Evolutionary conservation across 1,139 yeast genomes (phyloP).

Genomic region (Yamadazyma oceani): DNA sequence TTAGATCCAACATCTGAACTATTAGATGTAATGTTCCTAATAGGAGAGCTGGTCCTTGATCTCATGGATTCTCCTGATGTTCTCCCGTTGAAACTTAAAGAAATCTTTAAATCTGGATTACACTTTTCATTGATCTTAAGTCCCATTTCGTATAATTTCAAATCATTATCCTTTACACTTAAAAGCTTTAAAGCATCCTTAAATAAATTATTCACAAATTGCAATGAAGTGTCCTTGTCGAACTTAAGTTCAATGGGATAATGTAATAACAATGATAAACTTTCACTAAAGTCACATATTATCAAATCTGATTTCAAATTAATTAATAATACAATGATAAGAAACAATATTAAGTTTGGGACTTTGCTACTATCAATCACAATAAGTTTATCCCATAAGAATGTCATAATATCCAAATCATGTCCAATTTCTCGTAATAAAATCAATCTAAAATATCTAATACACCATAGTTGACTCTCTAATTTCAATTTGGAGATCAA

Average conservation of each 20-base stretch:
- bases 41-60: constrained; percentile 17
- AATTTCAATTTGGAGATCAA: constrained; percentile 48
- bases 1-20: neutral
- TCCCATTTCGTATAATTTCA: constrained; percentile 44
- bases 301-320: constrained; percentile 50
- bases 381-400: constrained; percentile 60
- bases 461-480: constrained; percentile 67
- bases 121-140: constrained; percentile 33
- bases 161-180: constrained; percentile 31
- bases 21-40: constrained; percentile 5
- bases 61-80: constrained; percentile 19
- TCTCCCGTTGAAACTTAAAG: constrained; percentile 27
- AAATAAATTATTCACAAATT: constrained; percentile 27
- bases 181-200: constrained; percentile 33
- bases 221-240: constrained; percentile 11
- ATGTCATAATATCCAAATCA: constrained; percentile 39
- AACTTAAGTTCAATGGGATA: constrained; percentile 42
- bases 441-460: constrained; percentile 60
- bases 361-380: constrained; percentile 28
- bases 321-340: constrained; percentile 52
- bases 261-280: constrained; percentile 56
- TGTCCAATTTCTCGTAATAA: constrained; percentile 60
- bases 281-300: constrained; percentile 62
- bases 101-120: constrained; percentile 38
- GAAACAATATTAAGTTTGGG: constrained; percentile 46